A percentile compares a stretch with the other conserved stretches of the same genome.
Evolutionary conservation across 2,329 filamentous ascomycete species (phyloP).

Genomic region (Trematosphaeria pertusa): DNA sequence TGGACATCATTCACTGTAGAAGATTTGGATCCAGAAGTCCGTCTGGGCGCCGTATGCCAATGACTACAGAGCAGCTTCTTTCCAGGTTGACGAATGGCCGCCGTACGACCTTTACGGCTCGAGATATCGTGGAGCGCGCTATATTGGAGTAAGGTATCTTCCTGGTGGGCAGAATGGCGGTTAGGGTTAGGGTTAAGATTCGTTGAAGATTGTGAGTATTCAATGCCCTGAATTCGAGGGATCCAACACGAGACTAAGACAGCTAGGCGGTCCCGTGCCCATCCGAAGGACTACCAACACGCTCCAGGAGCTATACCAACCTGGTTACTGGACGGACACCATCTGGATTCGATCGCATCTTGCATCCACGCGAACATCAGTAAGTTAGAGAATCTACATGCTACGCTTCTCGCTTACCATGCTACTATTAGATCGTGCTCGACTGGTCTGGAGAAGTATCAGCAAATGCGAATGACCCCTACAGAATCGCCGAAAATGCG

Average conservation of each 20-base stretch:
- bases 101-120: background rate
- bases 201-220: background rate
- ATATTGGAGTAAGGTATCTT: background rate
- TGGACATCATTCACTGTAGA: background rate
- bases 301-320: background rate
- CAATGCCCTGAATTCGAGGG: too few species aligned
- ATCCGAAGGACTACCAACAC: background rate
- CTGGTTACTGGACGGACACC: background rate
- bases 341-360: background rate
- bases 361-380: background rate
- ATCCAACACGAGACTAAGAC: too few species aligned
- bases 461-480: background rate
- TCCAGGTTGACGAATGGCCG: background rate
- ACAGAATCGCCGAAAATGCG: background rate
- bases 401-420: too few species aligned
- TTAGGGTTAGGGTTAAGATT: background rate
- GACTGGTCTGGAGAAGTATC: background rate
- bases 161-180: background rate
- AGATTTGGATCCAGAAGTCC: background rate
- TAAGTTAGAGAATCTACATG: too few species aligned
- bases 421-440: background rate
- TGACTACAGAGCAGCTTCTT: background rate
- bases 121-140: background rate
- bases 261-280: background rate
- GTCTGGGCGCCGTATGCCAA: background rate